These are phyloP conservation scores for Botrytis elliptica DNA, from an alignment of 2,329 filamentous ascomycete species.

Conservation along the genomic window DNA sequence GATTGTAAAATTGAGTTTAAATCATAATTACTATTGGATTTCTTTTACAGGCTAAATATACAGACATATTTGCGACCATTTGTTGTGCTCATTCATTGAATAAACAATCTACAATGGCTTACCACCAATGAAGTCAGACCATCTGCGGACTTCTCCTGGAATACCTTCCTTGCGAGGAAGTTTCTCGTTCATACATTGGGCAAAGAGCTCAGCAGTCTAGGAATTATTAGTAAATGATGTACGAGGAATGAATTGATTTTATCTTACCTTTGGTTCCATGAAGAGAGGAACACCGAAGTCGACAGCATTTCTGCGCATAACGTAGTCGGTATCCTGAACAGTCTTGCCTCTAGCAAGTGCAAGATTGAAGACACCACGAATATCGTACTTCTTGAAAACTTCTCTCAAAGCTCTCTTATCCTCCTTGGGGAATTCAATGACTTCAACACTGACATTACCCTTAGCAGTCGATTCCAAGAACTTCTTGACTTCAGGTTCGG, in stretches of 20 bases:
- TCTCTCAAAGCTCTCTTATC: slow-evolving; percentile 94
- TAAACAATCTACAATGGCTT: slow-evolving; percentile 64
- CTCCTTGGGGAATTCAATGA: slow-evolving; percentile 94
- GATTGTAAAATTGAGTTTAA: neutral
- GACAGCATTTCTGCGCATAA: slow-evolving; percentile 97
- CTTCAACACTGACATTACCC: slow-evolving; percentile 69
- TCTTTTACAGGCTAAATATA: neutral
- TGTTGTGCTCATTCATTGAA: neutral
- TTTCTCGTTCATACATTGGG: slow-evolving; percentile 96
- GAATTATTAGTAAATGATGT: slow-evolving; percentile 16
- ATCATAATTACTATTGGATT: slow-evolving; percentile 4
- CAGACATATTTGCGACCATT: neutral
- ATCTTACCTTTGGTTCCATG: slow-evolving; percentile 88
- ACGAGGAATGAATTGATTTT: neutral
- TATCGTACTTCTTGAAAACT: slow-evolving; percentile 96
- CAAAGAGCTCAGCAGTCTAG: slow-evolving; percentile 92
- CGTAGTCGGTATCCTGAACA: slow-evolving; percentile 88
- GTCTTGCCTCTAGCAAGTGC: slow-evolving; percentile 81
- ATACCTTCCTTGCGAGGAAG: slow-evolving; percentile 85
- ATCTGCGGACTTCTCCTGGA: slow-evolving; percentile 84
- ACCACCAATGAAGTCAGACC: slow-evolving; percentile 92
- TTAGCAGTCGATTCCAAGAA: slow-evolving; percentile 74
- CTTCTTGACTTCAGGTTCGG: slow-evolving; percentile 75
- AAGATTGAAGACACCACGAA: slow-evolving; percentile 93
- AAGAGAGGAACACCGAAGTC: slow-evolving; percentile 98